These are phyloP conservation scores for Fusarium metavorans DNA, from an alignment of 2,329 filamentous ascomycete species.

Conservation along the genomic window DNA sequence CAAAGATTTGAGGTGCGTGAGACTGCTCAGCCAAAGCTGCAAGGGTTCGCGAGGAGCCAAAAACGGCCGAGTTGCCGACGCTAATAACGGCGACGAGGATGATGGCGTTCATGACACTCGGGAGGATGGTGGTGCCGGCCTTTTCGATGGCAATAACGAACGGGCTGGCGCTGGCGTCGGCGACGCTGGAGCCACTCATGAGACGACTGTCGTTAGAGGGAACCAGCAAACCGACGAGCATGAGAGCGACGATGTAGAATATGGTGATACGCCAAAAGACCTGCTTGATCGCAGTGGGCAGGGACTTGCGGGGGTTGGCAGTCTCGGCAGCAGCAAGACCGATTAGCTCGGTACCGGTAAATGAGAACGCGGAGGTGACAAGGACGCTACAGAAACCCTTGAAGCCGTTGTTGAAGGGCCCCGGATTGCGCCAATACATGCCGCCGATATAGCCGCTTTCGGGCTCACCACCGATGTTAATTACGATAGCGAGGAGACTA, in stretches of 20 bases:
- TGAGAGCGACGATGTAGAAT: conserved; percentile 90
- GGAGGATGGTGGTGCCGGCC: conserved; percentile 82
- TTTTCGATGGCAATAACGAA: conserved; percentile 94
- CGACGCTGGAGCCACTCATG: conserved; percentile 64
- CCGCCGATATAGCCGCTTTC: conserved; percentile 83
- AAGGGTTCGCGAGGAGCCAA: conserved; percentile 89
- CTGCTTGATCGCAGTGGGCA: conserved; percentile 90
- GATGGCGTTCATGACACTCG: conserved; percentile 93
- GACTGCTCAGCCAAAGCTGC: conserved; percentile 89
- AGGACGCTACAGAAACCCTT: conserved; percentile 83
- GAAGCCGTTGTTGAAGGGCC: conserved; percentile 85
- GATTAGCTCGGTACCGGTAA: conserved; percentile 81
- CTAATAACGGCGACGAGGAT: conserved; percentile 92
- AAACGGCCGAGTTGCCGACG: conserved; percentile 92
- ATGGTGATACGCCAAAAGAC: conserved; percentile 94
- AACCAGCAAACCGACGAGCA: conserved; percentile 84
- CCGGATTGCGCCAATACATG: conserved; percentile 80
- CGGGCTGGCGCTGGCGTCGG: conserved; percentile 81
- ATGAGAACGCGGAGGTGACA: conserved; percentile 81
- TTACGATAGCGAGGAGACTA: conserved; percentile 84
- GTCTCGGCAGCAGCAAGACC: conserved; percentile 83
- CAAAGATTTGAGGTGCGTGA: conserved; percentile 81
- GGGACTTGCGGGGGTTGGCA: conserved; percentile 79
- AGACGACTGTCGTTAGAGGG: conserved; percentile 77
- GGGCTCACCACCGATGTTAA: conserved; percentile 84